These are phyloP conservation scores for Torulaspora quercuum DNA, from an alignment of 805 yeast genomes.

Conservation along the genomic window DNA sequence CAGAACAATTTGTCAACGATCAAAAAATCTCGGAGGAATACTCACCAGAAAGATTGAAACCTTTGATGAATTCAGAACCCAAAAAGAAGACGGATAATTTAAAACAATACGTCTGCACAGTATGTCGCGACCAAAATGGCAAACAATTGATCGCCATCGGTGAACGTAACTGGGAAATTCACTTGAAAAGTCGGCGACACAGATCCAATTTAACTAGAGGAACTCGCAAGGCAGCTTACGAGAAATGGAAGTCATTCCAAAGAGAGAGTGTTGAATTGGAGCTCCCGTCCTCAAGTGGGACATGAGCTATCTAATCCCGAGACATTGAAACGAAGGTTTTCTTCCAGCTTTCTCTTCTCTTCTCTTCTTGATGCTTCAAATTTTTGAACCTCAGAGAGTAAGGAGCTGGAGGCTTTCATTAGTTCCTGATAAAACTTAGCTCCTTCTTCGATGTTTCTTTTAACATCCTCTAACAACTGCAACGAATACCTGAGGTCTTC, in stretches of 20 bases:
- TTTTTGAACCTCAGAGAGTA: conserved; percentile 48
- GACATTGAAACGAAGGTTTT: conserved; percentile 7
- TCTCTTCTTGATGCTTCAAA: conserved; percentile 50
- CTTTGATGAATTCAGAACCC: conserved; percentile 18
- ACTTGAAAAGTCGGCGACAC: conserved; percentile 66
- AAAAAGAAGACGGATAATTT: conserved; percentile 39
- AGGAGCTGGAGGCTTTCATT: conserved; percentile 42
- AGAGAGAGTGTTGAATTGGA: neutral
- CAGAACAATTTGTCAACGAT: conserved; percentile 40
- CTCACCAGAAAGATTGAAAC: conserved; percentile 42
- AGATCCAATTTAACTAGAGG: conserved; percentile 47
- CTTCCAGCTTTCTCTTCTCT: conserved; percentile 52
- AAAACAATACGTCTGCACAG: conserved; percentile 66
- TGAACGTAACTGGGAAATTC: conserved; percentile 63
- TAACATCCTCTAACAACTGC: conserved; percentile 49
- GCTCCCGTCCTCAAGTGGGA: neutral
- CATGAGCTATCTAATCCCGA: no score
- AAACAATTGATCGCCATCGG: conserved; percentile 68
- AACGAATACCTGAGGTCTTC: conserved; percentile 28
- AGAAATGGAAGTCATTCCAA: conserved; percentile 38
- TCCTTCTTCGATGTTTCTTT: conserved; percentile 64
- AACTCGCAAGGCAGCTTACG: conserved; percentile 51
- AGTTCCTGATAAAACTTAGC: conserved; percentile 65
- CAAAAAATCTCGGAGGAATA: conserved; percentile 17
- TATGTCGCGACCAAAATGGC: conserved; percentile 57